phyloP scores from a whole-genome alignment of 2,329 filamentous ascomycete genomes.

The Aspergillus flavus region DNA sequence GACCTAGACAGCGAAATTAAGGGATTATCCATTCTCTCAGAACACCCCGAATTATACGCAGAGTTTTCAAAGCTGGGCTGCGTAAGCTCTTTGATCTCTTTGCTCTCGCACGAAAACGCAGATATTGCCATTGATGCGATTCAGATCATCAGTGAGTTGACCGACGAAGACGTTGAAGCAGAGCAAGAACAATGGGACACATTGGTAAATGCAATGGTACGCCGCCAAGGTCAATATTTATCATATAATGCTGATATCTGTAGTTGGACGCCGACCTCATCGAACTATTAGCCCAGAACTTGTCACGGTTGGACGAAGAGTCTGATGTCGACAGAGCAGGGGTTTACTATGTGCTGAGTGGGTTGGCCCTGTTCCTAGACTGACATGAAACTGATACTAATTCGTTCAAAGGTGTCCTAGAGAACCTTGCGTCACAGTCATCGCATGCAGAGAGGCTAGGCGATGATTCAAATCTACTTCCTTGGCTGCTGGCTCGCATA shows the following conservation, averaged over 20 bases:
- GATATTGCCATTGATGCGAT: constrained; percentile 92
- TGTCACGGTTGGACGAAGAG: constrained; percentile 75
- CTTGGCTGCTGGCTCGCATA: constrained; percentile 77
- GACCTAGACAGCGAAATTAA: constrained; percentile 90
- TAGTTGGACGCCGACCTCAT: constrained; percentile 47
- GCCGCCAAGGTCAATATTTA: not conserved
- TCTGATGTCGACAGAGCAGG: constrained; percentile 75
- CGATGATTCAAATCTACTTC: constrained; percentile 66
- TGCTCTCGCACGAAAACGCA: constrained; percentile 93
- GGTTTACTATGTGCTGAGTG: constrained; percentile 77
- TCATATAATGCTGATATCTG: constrained; percentile 19
- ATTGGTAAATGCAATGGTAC: constrained; percentile 66
- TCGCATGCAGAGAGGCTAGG: constrained; percentile 72
- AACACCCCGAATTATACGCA: constrained; percentile 80
- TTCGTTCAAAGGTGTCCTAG: constrained; percentile 62
- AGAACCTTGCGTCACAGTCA: constrained; percentile 77
- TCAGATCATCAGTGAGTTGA: constrained; percentile 86
- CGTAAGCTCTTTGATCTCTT: constrained; percentile 71
- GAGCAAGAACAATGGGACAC: constrained; percentile 78
- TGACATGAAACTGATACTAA: constrained; percentile 15
- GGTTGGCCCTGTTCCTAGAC: constrained; percentile 13
- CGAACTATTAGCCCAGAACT: constrained; percentile 54
- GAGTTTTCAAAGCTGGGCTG: constrained; percentile 79
- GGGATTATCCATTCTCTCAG: constrained; percentile 78
- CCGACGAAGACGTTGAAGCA: constrained; percentile 87